Conservation (phyloP, 2,329 filamentous ascomycete species). For the Exserohilum turcica region DNA sequence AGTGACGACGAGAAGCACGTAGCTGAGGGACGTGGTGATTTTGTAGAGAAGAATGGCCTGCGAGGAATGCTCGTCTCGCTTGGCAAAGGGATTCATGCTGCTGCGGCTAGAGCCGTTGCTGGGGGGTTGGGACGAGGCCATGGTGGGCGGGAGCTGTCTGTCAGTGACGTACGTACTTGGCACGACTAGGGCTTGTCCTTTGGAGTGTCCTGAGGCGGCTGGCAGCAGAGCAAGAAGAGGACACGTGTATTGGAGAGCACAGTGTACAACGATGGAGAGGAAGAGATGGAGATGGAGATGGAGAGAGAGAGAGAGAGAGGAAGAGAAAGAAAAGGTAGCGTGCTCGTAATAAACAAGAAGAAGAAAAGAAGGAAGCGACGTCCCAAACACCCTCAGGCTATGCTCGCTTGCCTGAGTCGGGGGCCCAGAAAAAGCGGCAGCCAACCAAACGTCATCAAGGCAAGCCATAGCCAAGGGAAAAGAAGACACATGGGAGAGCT, state of each 20-base stretch:
- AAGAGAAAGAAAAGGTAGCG: background rate
- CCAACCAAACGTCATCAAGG: too few species aligned
- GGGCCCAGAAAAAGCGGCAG: too few species aligned
- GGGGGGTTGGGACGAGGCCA: background rate
- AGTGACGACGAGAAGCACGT: conserved; percentile 73
- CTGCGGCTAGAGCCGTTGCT: conserved; percentile 47
- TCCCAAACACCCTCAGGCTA: too few species aligned
- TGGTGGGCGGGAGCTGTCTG: background rate
- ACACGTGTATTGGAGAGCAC: background rate
- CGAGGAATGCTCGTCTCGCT: conserved; percentile 67
- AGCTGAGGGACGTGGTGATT: conserved; percentile 73
- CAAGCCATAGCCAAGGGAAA: too few species aligned
- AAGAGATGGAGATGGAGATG: background rate
- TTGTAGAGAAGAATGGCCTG: conserved; percentile 73
- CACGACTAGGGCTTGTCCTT: too few species aligned
- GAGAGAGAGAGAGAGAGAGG: background rate
- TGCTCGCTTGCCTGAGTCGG: too few species aligned
- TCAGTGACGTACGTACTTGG: too few species aligned
- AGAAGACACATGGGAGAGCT: too few species aligned
- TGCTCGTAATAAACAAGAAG: background rate
- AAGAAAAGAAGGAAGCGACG: background rate
- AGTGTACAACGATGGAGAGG: background rate
- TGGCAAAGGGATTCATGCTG: conserved; percentile 72
- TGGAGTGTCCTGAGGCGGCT: too few species aligned
- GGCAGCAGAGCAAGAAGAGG: too few species aligned